Conservation (phyloP, 1,139 yeast genomes). For the Candida sp. region DNA sequence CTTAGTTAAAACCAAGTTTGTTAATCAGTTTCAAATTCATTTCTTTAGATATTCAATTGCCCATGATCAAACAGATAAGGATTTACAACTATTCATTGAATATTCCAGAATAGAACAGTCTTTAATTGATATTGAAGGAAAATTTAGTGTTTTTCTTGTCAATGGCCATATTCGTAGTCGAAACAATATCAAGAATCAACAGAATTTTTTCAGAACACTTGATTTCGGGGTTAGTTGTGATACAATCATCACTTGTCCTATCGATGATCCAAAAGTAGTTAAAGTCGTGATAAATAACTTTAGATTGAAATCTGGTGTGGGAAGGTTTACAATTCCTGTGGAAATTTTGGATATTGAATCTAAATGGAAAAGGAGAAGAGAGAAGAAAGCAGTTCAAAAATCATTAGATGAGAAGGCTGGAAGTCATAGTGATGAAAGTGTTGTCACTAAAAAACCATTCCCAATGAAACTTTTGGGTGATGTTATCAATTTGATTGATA, state of each 20-base stretch:
- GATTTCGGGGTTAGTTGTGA: constrained; percentile 26
- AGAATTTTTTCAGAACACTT: constrained; percentile 25
- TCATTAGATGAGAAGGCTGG: background rate
- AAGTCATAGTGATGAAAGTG: too few species aligned
- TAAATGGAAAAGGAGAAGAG: background rate
- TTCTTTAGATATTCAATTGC: constrained; percentile 20
- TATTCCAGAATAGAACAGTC: constrained; percentile 27
- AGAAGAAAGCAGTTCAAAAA: background rate
- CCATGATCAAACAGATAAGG: constrained; percentile 14
- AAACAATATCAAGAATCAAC: constrained; percentile 10
- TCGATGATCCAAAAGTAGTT: constrained; percentile 10
- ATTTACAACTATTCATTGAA: constrained; percentile 22
- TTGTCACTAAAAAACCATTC: background rate
- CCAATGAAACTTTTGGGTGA: background rate
- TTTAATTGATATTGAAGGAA: constrained; percentile 16
- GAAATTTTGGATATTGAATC: constrained; percentile 12
- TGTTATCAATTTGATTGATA: background rate
- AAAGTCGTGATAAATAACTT: constrained; percentile 15
- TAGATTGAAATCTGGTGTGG: constrained; percentile 17
- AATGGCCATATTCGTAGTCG: constrained; percentile 27
- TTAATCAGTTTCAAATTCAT: constrained; percentile 32
- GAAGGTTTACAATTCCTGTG: constrained; percentile 24
- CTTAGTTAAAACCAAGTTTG: constrained; percentile 15
- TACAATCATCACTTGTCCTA: constrained; percentile 19
- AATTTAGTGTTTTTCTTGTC: constrained; percentile 21